Percentiles rank a stretch among this genome's conserved stretches.
Conservation (phyloP, 192 early-diverging fungal genomes). For the Phycomyces nitens region DNA sequence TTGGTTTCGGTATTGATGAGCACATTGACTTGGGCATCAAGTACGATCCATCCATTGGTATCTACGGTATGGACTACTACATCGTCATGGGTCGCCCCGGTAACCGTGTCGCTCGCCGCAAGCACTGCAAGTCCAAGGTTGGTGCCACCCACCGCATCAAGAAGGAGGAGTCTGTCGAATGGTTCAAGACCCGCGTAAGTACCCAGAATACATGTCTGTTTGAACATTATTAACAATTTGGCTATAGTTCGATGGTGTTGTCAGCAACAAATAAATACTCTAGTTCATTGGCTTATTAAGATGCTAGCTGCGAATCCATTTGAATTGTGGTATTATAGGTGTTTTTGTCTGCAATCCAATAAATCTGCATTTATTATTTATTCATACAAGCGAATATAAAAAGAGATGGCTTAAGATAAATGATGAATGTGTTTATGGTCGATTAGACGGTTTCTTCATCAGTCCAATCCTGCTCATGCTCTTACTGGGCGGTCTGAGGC, state of each 20-base stretch:
- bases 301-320: background rate
- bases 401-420: no score
- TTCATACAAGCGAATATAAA: no score
- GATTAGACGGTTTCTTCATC: no score
- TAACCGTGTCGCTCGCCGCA: slow-evolving; percentile 91
- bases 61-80: slow-evolving; percentile 69
- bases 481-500: no score
- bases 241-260: background rate
- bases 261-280: background rate
- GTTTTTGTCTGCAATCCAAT: no score
- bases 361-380: no score
- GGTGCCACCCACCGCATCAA: slow-evolving; percentile 88
- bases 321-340: no score
- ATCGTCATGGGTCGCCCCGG: slow-evolving; percentile 98
- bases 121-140: slow-evolving; percentile 77
- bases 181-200: slow-evolving; percentile 89
- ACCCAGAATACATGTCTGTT: no score
- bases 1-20: slow-evolving; percentile 99
- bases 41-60: slow-evolving; percentile 98
- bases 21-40: slow-evolving; percentile 99
- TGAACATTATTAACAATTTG: no score
- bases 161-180: slow-evolving; percentile 92
- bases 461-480: no score
- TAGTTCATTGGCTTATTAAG: background rate
- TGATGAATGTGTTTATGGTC: no score